Conservation (phyloP, 768 basidiomycete genomes). For the Vishniacozyma victoriae region DNA sequence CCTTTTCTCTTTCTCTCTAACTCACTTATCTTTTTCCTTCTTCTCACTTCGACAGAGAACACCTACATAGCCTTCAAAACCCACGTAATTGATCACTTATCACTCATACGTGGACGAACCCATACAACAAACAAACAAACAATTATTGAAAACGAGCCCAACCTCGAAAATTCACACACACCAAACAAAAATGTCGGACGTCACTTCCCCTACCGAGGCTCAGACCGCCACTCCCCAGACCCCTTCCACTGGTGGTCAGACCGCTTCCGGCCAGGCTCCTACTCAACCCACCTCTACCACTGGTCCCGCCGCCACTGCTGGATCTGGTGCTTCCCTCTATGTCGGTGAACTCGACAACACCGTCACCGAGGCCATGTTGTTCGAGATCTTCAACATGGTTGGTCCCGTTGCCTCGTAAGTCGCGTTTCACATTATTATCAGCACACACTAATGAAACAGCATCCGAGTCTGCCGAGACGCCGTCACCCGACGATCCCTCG, state of each 20-base stretch:
- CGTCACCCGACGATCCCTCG: slow-evolving; percentile 97
- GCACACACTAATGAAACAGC: slow-evolving; percentile 49
- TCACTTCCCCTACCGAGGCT: slow-evolving; percentile 29
- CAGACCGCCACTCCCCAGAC: slow-evolving; percentile 31
- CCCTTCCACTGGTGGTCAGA: slow-evolving; percentile 19
- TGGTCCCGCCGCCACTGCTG: slow-evolving; percentile 21
- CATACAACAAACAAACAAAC: slow-evolving; percentile 12
- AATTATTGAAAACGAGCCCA: slow-evolving; percentile 7
- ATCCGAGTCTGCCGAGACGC: slow-evolving; percentile 99
- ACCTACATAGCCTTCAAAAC: slow-evolving; percentile 22
- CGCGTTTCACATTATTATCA: not conserved
- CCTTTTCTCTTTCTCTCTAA: not conserved
- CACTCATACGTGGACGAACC: slow-evolving; percentile 41
- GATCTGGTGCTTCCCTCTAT: slow-evolving; percentile 66
- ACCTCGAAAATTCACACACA: slow-evolving; percentile 6
- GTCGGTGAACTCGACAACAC: slow-evolving; percentile 97
- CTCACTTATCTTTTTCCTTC: not conserved
- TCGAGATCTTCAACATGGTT: slow-evolving; percentile 99
- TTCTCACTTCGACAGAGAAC: not conserved
- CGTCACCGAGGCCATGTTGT: slow-evolving; percentile 98
- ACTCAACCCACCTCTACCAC: slow-evolving; percentile 14
- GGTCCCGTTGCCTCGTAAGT: slow-evolving; percentile 92
- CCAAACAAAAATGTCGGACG: slow-evolving; percentile 21
- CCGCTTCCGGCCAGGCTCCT: slow-evolving; percentile 22
- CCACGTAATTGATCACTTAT: slow-evolving; percentile 38